Conservation (phyloP, 2,329 filamentous ascomycete genomes). For the Alternaria brassicae region DNA sequence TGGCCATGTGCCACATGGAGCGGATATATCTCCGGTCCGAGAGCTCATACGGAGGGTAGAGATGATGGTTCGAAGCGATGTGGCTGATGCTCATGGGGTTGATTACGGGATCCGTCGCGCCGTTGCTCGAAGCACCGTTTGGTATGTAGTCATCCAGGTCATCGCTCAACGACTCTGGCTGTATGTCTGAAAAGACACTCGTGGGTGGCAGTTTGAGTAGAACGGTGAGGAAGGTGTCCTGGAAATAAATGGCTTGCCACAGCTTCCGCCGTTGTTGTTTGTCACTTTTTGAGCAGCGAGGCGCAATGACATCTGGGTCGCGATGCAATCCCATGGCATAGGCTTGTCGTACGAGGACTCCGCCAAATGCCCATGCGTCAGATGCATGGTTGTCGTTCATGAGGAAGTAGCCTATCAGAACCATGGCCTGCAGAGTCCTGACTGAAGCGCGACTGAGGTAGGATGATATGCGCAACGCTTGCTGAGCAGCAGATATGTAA, state of each 20-base stretch:
- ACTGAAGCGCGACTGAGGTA: constrained; percentile 79
- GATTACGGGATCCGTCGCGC: constrained; percentile 51
- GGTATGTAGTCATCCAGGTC: constrained; percentile 70
- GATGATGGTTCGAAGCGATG: constrained; percentile 52
- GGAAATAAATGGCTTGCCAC: constrained; percentile 81
- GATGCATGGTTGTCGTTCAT: constrained; percentile 87
- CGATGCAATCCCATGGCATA: constrained; percentile 84
- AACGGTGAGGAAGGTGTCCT: constrained; percentile 83
- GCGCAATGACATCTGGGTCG: constrained; percentile 75
- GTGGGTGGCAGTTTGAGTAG: constrained; percentile 78
- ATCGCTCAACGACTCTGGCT: constrained; percentile 74
- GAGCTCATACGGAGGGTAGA: constrained; percentile 50
- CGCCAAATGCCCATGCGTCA: constrained; percentile 83
- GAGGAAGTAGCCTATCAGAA: constrained; percentile 81
- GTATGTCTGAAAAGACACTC: constrained; percentile 80
- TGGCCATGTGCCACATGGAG: constrained; percentile 79
- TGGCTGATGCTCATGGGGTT: constrained; percentile 61
- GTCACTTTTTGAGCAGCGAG: constrained; percentile 71
- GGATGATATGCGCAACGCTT: constrained; percentile 75
- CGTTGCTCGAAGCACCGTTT: constrained; percentile 61
- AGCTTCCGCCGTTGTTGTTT: constrained; percentile 81
- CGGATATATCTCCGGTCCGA: constrained; percentile 66
- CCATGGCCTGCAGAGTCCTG: constrained; percentile 79
- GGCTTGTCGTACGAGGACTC: constrained; percentile 76
- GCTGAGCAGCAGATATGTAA: constrained; percentile 80